Evolutionary conservation across 805 yeast species (phyloP).

Genomic region (Saturnispora saitoi): DNA sequence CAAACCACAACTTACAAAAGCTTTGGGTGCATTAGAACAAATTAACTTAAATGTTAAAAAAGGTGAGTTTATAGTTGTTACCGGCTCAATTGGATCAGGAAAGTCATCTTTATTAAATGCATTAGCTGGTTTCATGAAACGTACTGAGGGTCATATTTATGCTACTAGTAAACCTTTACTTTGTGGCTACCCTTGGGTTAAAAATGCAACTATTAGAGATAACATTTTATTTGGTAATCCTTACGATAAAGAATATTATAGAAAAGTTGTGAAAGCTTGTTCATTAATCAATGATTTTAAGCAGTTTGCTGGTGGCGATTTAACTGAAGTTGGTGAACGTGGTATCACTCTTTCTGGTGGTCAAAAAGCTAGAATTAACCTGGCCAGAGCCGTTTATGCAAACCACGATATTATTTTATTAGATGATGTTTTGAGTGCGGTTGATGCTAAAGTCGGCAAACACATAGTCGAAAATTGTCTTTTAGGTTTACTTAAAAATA

Average conservation of each 20-base stretch:
- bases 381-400: conserved; percentile 64
- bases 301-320: conserved; percentile 64
- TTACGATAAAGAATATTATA: conserved; percentile 43
- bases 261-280: conserved; percentile 52
- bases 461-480: conserved; percentile 53
- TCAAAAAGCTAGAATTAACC: conserved; percentile 68
- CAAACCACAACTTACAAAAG: background rate
- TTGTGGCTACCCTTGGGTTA: conserved; percentile 74
- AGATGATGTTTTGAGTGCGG: conserved; percentile 65
- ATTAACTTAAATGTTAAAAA: conserved; percentile 45
- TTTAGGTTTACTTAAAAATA: conserved; percentile 43
- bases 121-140: conserved; percentile 62
- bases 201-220: conserved; percentile 68
- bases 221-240: conserved; percentile 63
- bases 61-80: conserved; percentile 67
- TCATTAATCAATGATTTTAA: conserved; percentile 58
- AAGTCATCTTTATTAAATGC: conserved; percentile 68
- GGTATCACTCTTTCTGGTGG: conserved; percentile 88
- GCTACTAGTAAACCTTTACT: conserved; percentile 45
- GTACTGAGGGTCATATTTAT: conserved; percentile 40
- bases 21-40: conserved; percentile 40
- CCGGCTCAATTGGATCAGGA: conserved; percentile 64
- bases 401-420: conserved; percentile 48
- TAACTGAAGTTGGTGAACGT: conserved; percentile 75
- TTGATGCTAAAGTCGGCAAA: conserved; percentile 61